These are phyloP conservation scores for Aspergillus spinulosporus DNA, from an alignment of 2,329 filamentous ascomycete genomes.

Conservation along the genomic window DNA sequence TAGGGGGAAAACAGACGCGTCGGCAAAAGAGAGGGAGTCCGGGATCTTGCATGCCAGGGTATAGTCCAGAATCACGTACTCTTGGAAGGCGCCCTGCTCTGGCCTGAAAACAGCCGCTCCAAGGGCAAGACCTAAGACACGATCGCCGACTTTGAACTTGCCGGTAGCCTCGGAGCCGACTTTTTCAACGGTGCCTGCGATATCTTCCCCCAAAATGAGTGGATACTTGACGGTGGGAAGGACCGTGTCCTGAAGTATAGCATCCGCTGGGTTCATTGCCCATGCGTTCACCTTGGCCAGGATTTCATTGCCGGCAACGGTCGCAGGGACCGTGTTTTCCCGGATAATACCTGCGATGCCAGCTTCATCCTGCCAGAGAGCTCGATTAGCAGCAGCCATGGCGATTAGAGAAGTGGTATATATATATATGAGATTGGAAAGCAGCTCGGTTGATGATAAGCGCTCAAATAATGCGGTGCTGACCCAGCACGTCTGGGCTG, in stretches of 20 bases:
- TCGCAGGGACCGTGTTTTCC: not conserved
- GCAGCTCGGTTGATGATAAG: too few relatives aligned
- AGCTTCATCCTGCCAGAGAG: constrained; percentile 3
- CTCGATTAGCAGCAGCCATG: not conserved
- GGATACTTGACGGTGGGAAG: constrained; percentile 34
- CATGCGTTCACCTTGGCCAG: constrained; percentile 42
- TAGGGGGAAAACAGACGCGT: constrained; percentile 11
- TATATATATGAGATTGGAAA: too few relatives aligned
- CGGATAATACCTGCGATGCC: not conserved
- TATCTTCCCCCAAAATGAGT: constrained; percentile 41
- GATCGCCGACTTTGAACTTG: constrained; percentile 44
- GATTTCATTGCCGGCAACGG: constrained; percentile 29
- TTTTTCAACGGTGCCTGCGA: constrained; percentile 48
- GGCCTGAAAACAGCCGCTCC: not conserved
- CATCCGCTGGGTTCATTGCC: constrained; percentile 45
- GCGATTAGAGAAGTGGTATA: too few relatives aligned
- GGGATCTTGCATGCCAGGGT: constrained; percentile 3
- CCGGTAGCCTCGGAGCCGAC: constrained; percentile 46
- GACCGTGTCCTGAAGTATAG: constrained; percentile 30
- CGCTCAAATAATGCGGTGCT: too few relatives aligned
- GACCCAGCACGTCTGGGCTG: too few relatives aligned
- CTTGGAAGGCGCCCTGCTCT: constrained; percentile 14
- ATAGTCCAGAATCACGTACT: constrained; percentile 7
- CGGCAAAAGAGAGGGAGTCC: not conserved
- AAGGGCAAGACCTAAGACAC: constrained; percentile 38